phyloP scores from a whole-genome alignment of 139 green algal species.

The Coccomyxa sp. region DNA sequence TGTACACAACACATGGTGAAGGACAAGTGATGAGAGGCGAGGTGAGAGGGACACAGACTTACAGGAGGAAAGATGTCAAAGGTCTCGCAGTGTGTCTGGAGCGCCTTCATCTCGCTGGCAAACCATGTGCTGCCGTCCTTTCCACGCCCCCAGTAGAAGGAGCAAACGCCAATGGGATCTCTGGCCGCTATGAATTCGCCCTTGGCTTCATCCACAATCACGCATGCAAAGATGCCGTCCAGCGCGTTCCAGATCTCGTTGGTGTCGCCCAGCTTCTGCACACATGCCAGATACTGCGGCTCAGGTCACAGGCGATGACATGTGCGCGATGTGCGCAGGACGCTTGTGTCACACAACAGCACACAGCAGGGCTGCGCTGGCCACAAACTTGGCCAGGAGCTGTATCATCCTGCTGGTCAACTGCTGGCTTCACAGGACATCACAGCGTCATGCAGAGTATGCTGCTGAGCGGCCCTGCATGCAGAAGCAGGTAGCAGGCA shows the following conservation, averaged over 20 bases:
- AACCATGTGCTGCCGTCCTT: conserved; percentile 86
- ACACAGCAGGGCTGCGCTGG: no score
- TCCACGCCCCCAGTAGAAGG: conserved; percentile 89
- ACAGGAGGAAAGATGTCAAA: conserved; percentile 83
- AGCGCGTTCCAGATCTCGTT: conserved; percentile 74
- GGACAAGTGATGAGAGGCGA: no score
- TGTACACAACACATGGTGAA: no score
- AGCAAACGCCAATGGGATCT: conserved; percentile 93
- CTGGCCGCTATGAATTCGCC: conserved; percentile 71
- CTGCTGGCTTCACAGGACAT: no score
- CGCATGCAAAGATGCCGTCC: conserved; percentile 94
- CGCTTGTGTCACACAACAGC: no score
- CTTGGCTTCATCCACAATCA: conserved; percentile 64
- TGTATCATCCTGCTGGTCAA: no score
- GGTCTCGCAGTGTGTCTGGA: conserved; percentile 59
- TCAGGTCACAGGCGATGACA: no score
- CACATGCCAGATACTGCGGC: conserved; percentile 25
- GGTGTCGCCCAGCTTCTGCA: conserved; percentile 56
- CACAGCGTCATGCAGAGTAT: no score
- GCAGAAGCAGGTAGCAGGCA: no score
- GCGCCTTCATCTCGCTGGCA: conserved; percentile 94
- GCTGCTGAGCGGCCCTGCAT: no score
- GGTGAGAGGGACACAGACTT: background rate
- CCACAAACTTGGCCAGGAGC: no score
- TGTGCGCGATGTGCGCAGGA: no score